phyloP scores from a whole-genome alignment of 352 stramenopile genomes.

The Phytopythium delawarense region DNA sequence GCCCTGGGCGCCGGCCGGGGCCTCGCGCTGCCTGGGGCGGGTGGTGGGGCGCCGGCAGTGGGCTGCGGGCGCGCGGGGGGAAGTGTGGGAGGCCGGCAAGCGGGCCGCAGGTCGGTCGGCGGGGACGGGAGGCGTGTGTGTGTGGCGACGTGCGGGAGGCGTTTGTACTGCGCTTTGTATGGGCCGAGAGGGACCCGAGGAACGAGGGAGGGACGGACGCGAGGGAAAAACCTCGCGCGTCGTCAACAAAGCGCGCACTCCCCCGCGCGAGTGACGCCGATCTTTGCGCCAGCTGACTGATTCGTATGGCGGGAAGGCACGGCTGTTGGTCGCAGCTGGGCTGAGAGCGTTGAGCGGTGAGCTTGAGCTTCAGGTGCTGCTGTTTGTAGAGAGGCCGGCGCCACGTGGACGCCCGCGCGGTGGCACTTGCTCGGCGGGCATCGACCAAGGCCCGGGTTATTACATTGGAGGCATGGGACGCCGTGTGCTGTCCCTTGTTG shows the following conservation, averaged over 20 bases:
- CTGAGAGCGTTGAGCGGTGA: too few species aligned
- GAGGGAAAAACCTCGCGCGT: slow-evolving; percentile 2
- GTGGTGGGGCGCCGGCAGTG: too few species aligned
- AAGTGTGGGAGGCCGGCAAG: too few species aligned
- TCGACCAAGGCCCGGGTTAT: too few species aligned
- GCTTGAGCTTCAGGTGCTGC: too few species aligned
- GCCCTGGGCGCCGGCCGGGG: too few species aligned
- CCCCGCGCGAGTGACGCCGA: slow-evolving; percentile 1
- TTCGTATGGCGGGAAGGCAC: background rate
- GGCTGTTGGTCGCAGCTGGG: too few species aligned
- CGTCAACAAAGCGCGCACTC: background rate
- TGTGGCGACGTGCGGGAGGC: background rate
- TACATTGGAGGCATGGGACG: too few species aligned
- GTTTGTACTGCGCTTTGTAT: background rate
- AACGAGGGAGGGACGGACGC: background rate
- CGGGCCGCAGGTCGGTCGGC: background rate
- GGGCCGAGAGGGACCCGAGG: background rate
- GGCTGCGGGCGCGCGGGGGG: too few species aligned
- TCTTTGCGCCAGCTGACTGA: background rate
- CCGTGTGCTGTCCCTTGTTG: background rate
- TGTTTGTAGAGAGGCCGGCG: too few species aligned
- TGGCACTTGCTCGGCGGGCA: too few species aligned
- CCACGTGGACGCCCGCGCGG: too few species aligned
- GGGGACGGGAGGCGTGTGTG: background rate
- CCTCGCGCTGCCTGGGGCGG: background rate